Conservation (phyloP, 176 grass and related monocot genomes). For the Aegilops umbellulata region DNA sequence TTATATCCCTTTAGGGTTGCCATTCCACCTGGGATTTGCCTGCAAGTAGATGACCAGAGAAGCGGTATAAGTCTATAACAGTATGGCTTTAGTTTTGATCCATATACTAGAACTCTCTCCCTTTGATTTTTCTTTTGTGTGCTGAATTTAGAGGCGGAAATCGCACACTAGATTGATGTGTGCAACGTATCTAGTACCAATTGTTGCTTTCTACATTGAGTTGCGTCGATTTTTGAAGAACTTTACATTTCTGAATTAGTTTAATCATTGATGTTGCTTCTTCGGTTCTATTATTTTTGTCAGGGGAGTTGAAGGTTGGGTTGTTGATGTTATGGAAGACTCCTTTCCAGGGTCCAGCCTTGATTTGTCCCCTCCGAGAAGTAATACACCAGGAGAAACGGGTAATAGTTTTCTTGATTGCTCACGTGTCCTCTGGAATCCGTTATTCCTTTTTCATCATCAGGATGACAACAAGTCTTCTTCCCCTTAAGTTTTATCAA, state of each 20-base stretch:
- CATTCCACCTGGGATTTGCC: neutral
- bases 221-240: neutral
- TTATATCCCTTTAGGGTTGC: neutral
- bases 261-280: neutral
- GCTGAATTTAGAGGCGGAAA: neutral
- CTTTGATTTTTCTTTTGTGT: neutral
- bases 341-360: constrained; percentile 38
- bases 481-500: neutral
- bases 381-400: constrained; percentile 15
- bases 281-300: constrained; percentile 10
- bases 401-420: constrained; percentile 6
- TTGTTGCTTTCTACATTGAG: neutral
- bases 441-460: neutral
- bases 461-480: neutral
- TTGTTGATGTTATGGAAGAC: constrained; percentile 62
- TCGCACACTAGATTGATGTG: neutral
- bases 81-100: neutral
- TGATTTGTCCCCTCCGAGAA: constrained; percentile 29
- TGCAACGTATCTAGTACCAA: neutral
- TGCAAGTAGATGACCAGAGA: neutral
- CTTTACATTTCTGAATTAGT: neutral
- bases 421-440: neutral
- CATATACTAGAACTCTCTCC: neutral
- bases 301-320: constrained; percentile 80
- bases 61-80: neutral